Evolutionary conservation across 345 rosid species (phyloP), one percentile per base, ranked within the genome.

Genomic region (Passiflora organensis): DNA sequence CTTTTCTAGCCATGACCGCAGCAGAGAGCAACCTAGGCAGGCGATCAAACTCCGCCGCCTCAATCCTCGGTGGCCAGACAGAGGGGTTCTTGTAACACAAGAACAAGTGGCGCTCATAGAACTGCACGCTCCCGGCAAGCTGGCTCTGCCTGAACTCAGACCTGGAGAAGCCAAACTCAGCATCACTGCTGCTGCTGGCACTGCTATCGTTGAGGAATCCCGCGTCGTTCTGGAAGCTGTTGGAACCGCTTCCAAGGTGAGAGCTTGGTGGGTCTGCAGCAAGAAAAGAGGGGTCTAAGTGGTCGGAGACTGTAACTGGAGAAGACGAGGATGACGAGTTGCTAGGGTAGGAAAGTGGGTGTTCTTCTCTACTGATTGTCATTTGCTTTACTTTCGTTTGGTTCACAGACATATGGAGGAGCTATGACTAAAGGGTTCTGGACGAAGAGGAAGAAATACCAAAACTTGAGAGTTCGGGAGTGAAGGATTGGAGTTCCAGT

Each of bases 11-110:
- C 51, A 63, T 52, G 18, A 88, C 80, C 28, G 96, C 87, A 14
- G 96, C 96, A 57, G 91, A 81, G 48, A 91, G 83, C 64, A 88
- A 47, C 87, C 98, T 76, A 53, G 96, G 98, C 74, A 88, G 77
- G n/a, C 99, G 95, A 81, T 93, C 99, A 58, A 93, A 93, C 87
- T 93, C 99, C 14, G 99, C 89, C 13, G 99, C 96, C 71, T 89
- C 96, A 60, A 93, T 84, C 72, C 99, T 84, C 0, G 89, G 81
- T 0, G 96, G 95, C 99, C 96, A 93, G 24, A 84, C 99, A 34
- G 86, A 77, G 1, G 96, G 99, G 69, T 82, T 86, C 75, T 93
- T 93, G 74, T 93, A 93, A 64, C 99, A 93, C 50, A 93, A 60
- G 69, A 89, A 93, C 16, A 89, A 86, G 59, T 93, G 99, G 28